Evolutionary conservation across 2,329 filamentous ascomycete genomes (phyloP).

Genomic region (Botrytis aclada): DNA sequence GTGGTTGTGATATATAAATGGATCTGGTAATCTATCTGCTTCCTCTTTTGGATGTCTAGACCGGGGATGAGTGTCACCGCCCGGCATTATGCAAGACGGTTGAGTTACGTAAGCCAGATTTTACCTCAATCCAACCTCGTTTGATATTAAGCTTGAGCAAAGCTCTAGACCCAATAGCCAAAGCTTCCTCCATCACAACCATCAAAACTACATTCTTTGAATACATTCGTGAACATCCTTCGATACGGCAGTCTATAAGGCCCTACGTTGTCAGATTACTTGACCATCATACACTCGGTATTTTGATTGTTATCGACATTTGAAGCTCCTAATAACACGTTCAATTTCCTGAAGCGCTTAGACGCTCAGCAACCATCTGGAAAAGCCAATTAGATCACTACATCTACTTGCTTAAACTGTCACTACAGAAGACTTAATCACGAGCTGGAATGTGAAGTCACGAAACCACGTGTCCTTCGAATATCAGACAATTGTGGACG

Average conservation of each 20-base stretch:
- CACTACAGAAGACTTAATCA: background rate
- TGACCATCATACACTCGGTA: background rate
- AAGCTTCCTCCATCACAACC: background rate
- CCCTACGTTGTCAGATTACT: background rate
- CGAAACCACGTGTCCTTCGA: slow-evolving; percentile 6
- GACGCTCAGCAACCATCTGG: background rate
- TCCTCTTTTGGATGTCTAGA: slow-evolving; percentile 10
- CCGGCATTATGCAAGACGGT: background rate
- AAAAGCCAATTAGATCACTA: background rate
- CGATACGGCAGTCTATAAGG: background rate
- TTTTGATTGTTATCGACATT: background rate
- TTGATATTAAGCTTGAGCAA: slow-evolving; percentile 2
- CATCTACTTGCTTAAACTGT: background rate
- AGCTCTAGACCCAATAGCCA: slow-evolving; percentile 11
- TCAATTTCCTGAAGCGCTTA: background rate
- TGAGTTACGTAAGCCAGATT: slow-evolving; percentile 9
- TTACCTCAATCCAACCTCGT: slow-evolving; percentile 12
- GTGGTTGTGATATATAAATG: slow-evolving; percentile 18
- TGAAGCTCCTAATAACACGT: background rate
- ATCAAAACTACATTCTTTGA: background rate
- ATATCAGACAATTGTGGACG: background rate
- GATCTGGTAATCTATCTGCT: slow-evolving; percentile 17
- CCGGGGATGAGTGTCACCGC: background rate
- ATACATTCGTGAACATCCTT: background rate
- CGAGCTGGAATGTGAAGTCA: background rate